Percentiles rank a stretch among this genome's conserved stretches.
These are phyloP conservation scores for Ceratobasidium sp. DNA, from an alignment of 1,284 basidiomycete species.

Conservation along the genomic window DNA sequence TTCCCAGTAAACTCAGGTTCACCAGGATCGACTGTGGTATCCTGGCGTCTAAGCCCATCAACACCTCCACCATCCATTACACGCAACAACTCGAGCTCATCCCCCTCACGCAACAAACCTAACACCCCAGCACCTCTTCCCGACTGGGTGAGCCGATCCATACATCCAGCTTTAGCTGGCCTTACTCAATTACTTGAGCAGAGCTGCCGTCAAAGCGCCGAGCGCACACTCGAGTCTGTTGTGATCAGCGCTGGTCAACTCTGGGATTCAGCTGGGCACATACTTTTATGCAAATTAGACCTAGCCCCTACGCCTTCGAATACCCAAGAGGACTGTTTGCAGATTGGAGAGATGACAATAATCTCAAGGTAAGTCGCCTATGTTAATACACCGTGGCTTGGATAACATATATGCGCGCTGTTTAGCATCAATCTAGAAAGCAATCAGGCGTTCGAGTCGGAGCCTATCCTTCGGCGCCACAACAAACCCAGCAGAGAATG, in stretches of 20 bases:
- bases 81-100: conserved; percentile 6
- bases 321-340: background rate
- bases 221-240: background rate
- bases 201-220: conserved; percentile 17
- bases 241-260: conserved; percentile 22
- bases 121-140: background rate
- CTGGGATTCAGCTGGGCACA: conserved; percentile 36
- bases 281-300: conserved; percentile 25
- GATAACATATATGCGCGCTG: background rate
- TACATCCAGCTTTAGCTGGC: background rate
- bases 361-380: conserved; percentile 11
- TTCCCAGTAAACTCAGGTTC: background rate
- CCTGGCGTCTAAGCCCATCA: conserved; percentile 24
- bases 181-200: background rate
- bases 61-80: background rate
- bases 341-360: conserved; percentile 16
- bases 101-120: conserved; percentile 23
- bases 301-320: background rate
- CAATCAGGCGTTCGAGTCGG: conserved; percentile 22
- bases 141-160: conserved; percentile 13
- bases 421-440: conserved; percentile 20
- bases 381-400: background rate
- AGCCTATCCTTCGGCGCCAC: conserved; percentile 11
- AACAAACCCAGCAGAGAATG: conserved; percentile 24
- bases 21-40: conserved; percentile 4